Evolutionary conservation across 1,284 basidiomycete species (phyloP), one percentile per base, ranked within the genome.

Genomic region (Porogramme epimiltina): DNA sequence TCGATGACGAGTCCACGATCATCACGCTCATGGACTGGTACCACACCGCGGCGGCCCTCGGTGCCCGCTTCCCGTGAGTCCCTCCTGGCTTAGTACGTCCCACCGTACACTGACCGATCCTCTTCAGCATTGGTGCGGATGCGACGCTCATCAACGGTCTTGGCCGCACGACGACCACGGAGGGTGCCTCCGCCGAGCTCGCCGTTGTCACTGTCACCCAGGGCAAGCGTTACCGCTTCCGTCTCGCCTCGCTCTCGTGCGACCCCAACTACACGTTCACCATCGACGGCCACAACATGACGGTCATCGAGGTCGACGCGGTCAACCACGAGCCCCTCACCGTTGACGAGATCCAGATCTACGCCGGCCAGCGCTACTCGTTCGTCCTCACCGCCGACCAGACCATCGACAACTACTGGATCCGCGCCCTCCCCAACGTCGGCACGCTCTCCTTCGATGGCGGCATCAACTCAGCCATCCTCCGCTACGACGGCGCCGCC

Each of bases 91-190:
- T 25, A 18, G 2, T 28, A 3, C 15, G 9, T 13, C 15, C 10
- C 37, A 13, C 34, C 24, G 3, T 9, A 2, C 11, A 8, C 31
- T 45, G 15, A 45, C 22, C 20, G 1, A 15, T 19, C 15, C 15
- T 15, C 2, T n/a, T 15, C 6, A 52, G 51, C 11, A 8, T 38
- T 11, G 55, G 52, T 11, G 34, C 53, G 2, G 56, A 63, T 24
- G 22, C 75, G 0, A 79, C 76, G 2, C 62, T 84, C 5, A 79
- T 86, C 63, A 85, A 85, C 47, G 76, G 77, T 9, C 61, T 68
- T 22, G 78, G 78, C 6, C 65, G 70, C 3, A 68, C 47, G 43
- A 20, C 45, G 2, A 68, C 47, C 43, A 19, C 44, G 2, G 53
- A 47, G 13, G 62, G 63, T 1, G 51, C 61, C 4, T 44, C 57